Evolutionary conservation across 441 rosid genomes (phyloP), one percentile per base, ranked within the genome.

Genomic region (Flueggea neowawraea): DNA sequence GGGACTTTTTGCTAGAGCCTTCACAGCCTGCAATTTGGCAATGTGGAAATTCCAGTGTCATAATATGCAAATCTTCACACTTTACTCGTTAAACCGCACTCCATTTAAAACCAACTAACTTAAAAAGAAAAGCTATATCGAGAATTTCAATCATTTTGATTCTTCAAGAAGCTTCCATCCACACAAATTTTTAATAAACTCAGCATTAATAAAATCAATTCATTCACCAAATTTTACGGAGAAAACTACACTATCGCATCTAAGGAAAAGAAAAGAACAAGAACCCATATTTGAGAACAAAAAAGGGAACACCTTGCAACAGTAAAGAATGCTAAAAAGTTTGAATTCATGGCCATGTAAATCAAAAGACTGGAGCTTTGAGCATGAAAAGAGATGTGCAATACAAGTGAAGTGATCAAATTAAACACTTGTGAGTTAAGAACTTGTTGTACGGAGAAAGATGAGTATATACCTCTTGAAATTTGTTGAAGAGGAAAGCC

Each of bases 401-500:
- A 36, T 36, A 2, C 28, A 36, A 47, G 50, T 11, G 12, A 47
- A 47, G 14, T 47, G 50, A 47, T 47, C 14, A 47, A 47, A 9
- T 8, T 1, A 47, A 47, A 4, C 50, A 11, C 4, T 47, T 47
- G 4, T 4, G 14, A 10, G 50, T 47, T 47, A 47, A 48, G 49
- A 63, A 36, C 41, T 36, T 5, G 49, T 64, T 17, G 69, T 28
- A 39, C 6, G 10, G 31, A 47, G 50, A 31, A 15, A 48, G 6
- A 16, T 33, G 13, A 15, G 1, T 15, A 43, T 6, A 16, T 68
- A 91, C 96, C 84, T 82, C 88, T 68, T 85, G 96, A 75, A 91
- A 91, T 78, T 87, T 91, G 79, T 69, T 78, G 69, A 89, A 84
- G 15, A 91, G 73, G 64, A 78, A 89, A 22, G 83, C 74, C 88